phyloP scores from a whole-genome alignment of 1,139 yeast species.

The Sugiyamaella neomexicana region DNA sequence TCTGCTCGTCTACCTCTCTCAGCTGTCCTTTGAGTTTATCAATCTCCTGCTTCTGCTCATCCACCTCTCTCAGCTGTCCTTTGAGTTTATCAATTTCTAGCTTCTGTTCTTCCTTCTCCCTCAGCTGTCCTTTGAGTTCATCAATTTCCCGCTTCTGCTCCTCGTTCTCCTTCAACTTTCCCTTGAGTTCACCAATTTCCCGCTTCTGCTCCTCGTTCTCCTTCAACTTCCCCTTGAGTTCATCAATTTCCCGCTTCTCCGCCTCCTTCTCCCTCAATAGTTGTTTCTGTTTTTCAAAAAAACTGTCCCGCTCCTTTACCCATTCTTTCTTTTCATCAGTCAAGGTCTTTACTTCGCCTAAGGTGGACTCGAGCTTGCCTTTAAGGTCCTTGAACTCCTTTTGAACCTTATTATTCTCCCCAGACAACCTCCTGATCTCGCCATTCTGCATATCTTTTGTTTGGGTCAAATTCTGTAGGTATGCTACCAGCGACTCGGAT shows the following conservation, averaged over 20 bases:
- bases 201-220: background rate
- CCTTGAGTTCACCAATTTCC: slow-evolving; percentile 3
- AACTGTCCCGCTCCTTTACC: background rate
- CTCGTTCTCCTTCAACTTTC: background rate
- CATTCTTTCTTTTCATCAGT: background rate
- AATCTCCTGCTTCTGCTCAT: background rate
- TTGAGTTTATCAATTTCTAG: background rate
- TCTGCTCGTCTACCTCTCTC: no score
- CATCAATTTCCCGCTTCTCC: background rate
- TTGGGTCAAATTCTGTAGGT: slow-evolving; percentile 60
- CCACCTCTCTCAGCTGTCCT: background rate
- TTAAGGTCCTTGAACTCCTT: slow-evolving; percentile 24
- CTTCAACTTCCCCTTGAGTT: slow-evolving; percentile 2
- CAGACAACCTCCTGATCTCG: slow-evolving; percentile 49
- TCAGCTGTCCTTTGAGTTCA: slow-evolving; percentile 1
- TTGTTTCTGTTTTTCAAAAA: background rate
- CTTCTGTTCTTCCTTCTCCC: no score
- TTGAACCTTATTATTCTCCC: slow-evolving; percentile 13
- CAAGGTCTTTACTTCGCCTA: slow-evolving; percentile 4
- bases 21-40: background rate
- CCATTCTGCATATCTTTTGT: slow-evolving; percentile 59
- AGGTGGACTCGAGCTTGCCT: slow-evolving; percentile 2
- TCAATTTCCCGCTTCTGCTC: background rate
- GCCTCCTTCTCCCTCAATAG: background rate
- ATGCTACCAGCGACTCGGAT: slow-evolving; percentile 66